Conservation (phyloP, 768 basidiomycete genomes). For the Kwoniella europaea region DNA sequence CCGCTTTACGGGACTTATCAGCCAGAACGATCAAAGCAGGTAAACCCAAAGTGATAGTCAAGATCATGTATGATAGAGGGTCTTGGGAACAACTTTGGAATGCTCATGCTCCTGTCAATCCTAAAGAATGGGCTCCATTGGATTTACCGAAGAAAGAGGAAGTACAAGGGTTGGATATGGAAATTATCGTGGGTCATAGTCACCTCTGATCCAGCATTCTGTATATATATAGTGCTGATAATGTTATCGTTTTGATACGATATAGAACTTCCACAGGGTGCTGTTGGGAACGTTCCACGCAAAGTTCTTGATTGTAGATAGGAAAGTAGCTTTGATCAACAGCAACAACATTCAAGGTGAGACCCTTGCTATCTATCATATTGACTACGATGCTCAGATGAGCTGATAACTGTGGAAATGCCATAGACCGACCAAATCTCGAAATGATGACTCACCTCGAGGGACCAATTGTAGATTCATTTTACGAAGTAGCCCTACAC, state of each 20-base stretch:
- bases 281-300: constrained; percentile 73
- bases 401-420: not conserved
- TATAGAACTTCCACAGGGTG: constrained; percentile 60
- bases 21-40: constrained; percentile 61
- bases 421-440: constrained; percentile 59
- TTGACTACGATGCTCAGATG: not conserved
- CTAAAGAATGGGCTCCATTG: constrained; percentile 63
- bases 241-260: no score
- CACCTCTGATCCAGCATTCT: not conserved
- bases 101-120: constrained; percentile 63
- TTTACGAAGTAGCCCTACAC: constrained; percentile 73
- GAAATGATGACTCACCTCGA: constrained; percentile 73
- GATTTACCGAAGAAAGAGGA: constrained; percentile 65
- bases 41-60: constrained; percentile 65
- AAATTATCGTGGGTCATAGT: constrained; percentile 63
- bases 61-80: constrained; percentile 74
- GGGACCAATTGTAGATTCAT: constrained; percentile 70
- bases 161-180: constrained; percentile 67
- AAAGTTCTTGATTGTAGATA: constrained; percentile 72
- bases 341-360: constrained; percentile 67
- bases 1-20: constrained; percentile 66
- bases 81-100: constrained; percentile 64
- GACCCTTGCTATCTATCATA: not conserved
- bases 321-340: constrained; percentile 70
- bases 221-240: not conserved